Conservation (phyloP, 768 basidiomycete species). For the Lactarius sanguifluus region DNA sequence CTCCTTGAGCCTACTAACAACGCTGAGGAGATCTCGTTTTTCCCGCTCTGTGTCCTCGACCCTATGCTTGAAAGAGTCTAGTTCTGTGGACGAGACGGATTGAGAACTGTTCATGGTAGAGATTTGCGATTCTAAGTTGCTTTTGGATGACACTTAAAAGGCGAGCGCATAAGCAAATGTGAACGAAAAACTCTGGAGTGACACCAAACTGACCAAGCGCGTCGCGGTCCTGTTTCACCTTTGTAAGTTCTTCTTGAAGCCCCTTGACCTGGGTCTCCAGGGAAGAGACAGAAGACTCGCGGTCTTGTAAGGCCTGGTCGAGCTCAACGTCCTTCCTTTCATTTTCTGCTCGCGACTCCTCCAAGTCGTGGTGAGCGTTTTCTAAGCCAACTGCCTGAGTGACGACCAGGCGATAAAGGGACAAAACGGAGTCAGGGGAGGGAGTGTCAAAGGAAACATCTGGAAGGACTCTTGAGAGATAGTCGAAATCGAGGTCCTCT, state of each 20-base stretch:
- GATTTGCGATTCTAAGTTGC: conserved; percentile 55
- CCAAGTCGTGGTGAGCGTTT: conserved; percentile 57
- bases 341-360: conserved; percentile 64
- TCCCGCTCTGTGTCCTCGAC: conserved; percentile 81
- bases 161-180: conserved; percentile 27
- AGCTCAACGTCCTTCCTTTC: conserved; percentile 79
- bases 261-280: conserved; percentile 52
- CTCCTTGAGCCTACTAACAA: conserved; percentile 80
- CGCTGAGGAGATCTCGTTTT: conserved; percentile 84
- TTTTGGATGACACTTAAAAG: conserved; percentile 45
- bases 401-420: conserved; percentile 61
- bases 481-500: conserved; percentile 63
- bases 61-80: conserved; percentile 56
- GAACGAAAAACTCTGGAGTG: conserved; percentile 14
- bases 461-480: conserved; percentile 59
- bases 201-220: conserved; percentile 53
- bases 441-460: conserved; percentile 56
- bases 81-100: conserved; percentile 60
- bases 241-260: conserved; percentile 54
- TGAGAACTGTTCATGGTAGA: conserved; percentile 56
- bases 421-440: conserved; percentile 56
- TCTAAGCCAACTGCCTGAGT: conserved; percentile 58
- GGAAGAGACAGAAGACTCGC: conserved; percentile 59
- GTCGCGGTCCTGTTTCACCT: conserved; percentile 61
- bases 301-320: conserved; percentile 81